These are phyloP conservation scores for Bretschneidera sinensis DNA, from an alignment of 345 rosid genomes.

Conservation along the genomic window DNA sequence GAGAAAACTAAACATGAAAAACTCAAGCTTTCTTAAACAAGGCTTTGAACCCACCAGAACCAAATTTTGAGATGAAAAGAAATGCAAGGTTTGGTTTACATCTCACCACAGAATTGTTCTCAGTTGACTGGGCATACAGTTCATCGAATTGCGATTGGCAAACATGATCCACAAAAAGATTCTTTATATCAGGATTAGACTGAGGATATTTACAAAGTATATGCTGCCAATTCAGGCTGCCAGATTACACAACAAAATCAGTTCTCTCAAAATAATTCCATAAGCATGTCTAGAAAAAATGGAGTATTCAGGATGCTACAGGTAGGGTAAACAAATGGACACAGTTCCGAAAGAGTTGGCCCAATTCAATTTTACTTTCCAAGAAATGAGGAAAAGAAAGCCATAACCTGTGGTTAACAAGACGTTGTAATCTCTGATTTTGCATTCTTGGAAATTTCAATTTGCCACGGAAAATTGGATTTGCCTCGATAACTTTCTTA, in stretches of 20 bases:
- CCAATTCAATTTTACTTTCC: no score
- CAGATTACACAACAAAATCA: slow-evolving; percentile 30
- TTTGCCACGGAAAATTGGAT: slow-evolving; percentile 40
- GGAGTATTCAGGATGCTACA: no score
- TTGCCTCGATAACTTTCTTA: slow-evolving; percentile 35
- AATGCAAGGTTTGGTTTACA: not conserved
- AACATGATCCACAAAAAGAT: slow-evolving; percentile 36
- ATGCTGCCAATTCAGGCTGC: slow-evolving; percentile 51
- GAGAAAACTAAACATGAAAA: slow-evolving; percentile 25
- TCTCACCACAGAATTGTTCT: slow-evolving; percentile 25
- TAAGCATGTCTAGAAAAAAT: no score
- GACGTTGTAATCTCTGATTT: slow-evolving; percentile 26
- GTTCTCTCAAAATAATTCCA: no score
- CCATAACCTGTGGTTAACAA: slow-evolving; percentile 45
- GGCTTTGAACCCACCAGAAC: not conserved
- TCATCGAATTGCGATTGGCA: slow-evolving; percentile 23
- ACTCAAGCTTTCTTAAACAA: slow-evolving; percentile 9
- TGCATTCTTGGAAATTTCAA: slow-evolving; percentile 29
- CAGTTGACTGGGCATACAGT: slow-evolving; percentile 12
- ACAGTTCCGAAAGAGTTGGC: no score
- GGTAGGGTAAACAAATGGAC: no score
- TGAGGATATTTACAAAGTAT: slow-evolving; percentile 28
- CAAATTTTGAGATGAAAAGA: slow-evolving; percentile 1
- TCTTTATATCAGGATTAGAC: slow-evolving; percentile 34
- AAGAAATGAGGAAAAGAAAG: no score